Evolutionary conservation across 495 filamentous ascomycete genomes (phyloP).

Genomic region (Talaromyces borbonicus): DNA sequence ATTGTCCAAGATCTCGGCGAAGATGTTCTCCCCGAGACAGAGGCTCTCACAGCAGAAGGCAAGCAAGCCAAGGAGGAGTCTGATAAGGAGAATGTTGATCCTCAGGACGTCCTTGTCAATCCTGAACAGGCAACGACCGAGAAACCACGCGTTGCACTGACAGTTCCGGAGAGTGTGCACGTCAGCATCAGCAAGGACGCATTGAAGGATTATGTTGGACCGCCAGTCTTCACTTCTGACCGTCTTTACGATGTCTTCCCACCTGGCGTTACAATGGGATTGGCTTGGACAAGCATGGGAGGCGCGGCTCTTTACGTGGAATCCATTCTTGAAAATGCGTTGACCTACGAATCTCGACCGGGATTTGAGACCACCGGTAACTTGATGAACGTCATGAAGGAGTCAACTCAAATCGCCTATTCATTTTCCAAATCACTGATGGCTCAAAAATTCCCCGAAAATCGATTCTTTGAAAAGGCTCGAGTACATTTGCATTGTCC

Average conservation of each 20-base stretch:
- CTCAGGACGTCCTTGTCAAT: constrained; percentile 45
- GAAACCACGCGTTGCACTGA: constrained; percentile 65
- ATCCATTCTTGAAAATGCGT: constrained; percentile 79
- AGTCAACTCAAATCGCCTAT: constrained; percentile 89
- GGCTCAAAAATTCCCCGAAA: constrained; percentile 73
- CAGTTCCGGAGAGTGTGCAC: constrained; percentile 79
- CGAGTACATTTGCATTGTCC: constrained; percentile 94
- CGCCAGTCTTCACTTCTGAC: constrained; percentile 90
- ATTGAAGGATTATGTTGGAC: constrained; percentile 94
- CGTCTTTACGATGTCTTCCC: constrained; percentile 91
- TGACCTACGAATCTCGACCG: constrained; percentile 60
- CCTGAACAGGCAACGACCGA: constrained; percentile 65
- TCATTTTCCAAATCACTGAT: constrained; percentile 87
- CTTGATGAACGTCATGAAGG: constrained; percentile 95
- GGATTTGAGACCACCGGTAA: constrained; percentile 88
- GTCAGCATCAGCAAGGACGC: constrained; percentile 83
- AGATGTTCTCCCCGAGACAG: constrained; percentile 67
- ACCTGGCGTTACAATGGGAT: constrained; percentile 96
- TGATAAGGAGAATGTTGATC: constrained; percentile 46
- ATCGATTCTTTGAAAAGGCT: constrained; percentile 94
- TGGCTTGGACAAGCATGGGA: constrained; percentile 98
- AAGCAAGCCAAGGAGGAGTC: constrained; percentile 70
- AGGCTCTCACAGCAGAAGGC: constrained; percentile 79
- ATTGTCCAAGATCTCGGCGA: constrained; percentile 95
- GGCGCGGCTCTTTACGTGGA: constrained; percentile 96